Conservation (phyloP, 192 early-diverging fungal genomes). For the Linnemannia schmuckeri region DNA sequence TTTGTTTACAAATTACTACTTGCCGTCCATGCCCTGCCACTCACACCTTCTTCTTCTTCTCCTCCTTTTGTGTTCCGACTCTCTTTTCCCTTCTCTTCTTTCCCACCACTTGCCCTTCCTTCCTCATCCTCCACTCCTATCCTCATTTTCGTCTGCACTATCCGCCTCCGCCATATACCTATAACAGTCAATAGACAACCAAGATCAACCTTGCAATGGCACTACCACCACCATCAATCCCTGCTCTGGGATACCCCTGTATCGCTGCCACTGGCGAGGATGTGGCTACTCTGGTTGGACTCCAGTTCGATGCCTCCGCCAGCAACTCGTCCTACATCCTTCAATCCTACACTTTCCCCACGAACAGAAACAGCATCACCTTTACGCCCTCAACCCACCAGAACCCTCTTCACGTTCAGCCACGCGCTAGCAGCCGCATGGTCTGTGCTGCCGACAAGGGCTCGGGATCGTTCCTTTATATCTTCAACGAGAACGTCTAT, state of each 20-base stretch:
- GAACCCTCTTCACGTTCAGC: neutral
- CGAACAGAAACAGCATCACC: neutral
- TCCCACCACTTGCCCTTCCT: neutral
- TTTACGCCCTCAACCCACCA: neutral
- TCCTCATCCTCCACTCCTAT: neutral
- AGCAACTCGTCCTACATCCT: conserved; percentile 19
- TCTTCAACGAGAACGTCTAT: conserved; percentile 45
- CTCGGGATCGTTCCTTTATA: conserved; percentile 39
- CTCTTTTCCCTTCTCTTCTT: neutral
- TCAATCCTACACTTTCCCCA: conserved; percentile 33
- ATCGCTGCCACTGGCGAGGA: conserved; percentile 15
- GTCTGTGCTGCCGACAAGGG: conserved; percentile 32
- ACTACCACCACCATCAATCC: conserved; percentile 10
- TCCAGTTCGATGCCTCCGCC: conserved; percentile 11
- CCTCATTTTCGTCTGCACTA: neutral
- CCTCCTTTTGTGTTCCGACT: neutral
- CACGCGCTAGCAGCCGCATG: conserved; percentile 27
- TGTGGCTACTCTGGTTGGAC: conserved; percentile 32
- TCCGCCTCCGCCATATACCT: neutral
- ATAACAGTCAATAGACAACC: neutral
- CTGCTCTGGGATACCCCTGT: conserved; percentile 50
- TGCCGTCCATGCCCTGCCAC: too few relatives aligned
- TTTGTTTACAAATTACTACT: too few relatives aligned
- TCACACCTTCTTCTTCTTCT: neutral
- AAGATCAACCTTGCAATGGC: neutral